Percentiles rank a stretch among this genome's conserved stretches.
Conservation (phyloP, 192 early-diverging fungal genomes). For the Backusella psychrophila region DNA sequence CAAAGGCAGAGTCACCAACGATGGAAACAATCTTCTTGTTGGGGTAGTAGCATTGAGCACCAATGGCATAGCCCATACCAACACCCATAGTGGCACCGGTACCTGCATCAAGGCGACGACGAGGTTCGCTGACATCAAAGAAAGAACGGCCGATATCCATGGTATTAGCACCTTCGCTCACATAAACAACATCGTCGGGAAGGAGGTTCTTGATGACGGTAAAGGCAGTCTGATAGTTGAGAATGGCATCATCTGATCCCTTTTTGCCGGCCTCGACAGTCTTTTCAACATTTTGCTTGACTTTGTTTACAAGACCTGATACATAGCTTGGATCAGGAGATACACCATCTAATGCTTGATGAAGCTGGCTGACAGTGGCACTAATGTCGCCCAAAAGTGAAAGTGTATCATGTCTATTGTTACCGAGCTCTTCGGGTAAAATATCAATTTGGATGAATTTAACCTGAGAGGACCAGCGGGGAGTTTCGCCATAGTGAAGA, state of each 20-base stretch:
- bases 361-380: constrained; percentile 53
- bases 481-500: constrained; percentile 62
- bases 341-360: neutral
- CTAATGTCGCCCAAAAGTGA: constrained; percentile 62
- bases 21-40: constrained; percentile 60
- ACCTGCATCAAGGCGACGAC: constrained; percentile 68
- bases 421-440: constrained; percentile 59
- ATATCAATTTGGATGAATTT: constrained; percentile 75
- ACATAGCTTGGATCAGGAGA: constrained; percentile 23
- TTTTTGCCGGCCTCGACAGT: constrained; percentile 38
- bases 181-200: constrained; percentile 52
- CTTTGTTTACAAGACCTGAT: constrained; percentile 26
- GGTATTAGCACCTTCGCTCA: constrained; percentile 76
- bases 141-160: constrained; percentile 78
- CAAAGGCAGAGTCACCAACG: constrained; percentile 78
- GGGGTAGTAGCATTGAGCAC: constrained; percentile 57
- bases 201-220: constrained; percentile 60
- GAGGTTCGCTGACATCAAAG: constrained; percentile 61
- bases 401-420: constrained; percentile 48
- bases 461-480: constrained; percentile 50
- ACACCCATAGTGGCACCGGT: constrained; percentile 81
- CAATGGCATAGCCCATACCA: constrained; percentile 72
- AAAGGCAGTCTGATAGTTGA: constrained; percentile 70
- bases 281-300: constrained; percentile 43
- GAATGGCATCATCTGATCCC: constrained; percentile 41